Percentiles rank a stretch among this genome's conserved stretches.
Evolutionary conservation across 148 eudicot species (phyloP).

Genomic region (Agrostemma githago): DNA sequence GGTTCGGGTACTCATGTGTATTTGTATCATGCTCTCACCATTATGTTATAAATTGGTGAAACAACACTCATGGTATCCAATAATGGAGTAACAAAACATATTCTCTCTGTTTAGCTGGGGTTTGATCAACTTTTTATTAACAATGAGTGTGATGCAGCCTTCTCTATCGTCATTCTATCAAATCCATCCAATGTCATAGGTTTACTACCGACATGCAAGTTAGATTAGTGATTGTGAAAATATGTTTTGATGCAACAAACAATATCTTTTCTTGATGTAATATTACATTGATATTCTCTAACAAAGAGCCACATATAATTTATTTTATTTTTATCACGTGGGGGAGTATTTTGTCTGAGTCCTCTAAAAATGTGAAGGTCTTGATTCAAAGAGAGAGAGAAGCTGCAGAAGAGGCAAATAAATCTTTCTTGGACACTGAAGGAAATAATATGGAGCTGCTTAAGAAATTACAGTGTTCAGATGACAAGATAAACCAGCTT

Average conservation of each 20-base stretch:
- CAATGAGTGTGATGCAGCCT: not conserved
- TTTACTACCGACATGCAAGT: not conserved
- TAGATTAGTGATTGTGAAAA: not conserved
- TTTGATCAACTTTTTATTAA: not conserved
- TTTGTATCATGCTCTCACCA: not conserved
- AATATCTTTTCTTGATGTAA: too few relatives aligned
- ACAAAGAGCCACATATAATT: not conserved
- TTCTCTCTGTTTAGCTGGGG: not conserved
- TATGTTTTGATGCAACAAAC: not conserved
- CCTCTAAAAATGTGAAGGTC: constrained; percentile 35
- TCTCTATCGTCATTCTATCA: not conserved
- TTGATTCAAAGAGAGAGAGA: constrained; percentile 48
- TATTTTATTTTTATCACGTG: not conserved
- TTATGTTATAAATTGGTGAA: not conserved
- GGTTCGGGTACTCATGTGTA: not conserved
- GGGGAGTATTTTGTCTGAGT: constrained; percentile 2
- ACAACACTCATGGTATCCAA: not conserved
- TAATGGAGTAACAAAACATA: not conserved
- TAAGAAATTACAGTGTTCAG: constrained; percentile 69
- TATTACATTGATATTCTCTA: too few relatives aligned
- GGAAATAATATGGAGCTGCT: constrained; percentile 54
- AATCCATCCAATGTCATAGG: not conserved
- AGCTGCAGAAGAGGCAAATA: constrained; percentile 61
- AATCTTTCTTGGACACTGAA: constrained; percentile 51
- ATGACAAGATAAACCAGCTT: constrained; percentile 59